Base-by-base conservation (phyloP, 2,329 filamentous ascomycete species). In the Aschersonia sp. region DNA sequence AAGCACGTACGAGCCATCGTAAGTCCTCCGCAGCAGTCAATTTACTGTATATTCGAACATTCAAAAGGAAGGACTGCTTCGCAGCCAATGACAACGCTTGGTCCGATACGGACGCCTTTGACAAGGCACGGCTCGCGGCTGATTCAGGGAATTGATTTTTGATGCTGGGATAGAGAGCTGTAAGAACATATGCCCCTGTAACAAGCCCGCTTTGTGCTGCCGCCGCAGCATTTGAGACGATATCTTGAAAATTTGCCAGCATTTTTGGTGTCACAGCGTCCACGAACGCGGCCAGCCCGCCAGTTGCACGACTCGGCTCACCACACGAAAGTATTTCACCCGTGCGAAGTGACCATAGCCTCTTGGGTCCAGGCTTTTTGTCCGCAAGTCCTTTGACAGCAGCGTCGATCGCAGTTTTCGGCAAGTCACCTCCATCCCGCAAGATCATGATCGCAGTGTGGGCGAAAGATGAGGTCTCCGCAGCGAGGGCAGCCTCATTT, bases 61-160 rank as follows among this genome's bases (percentile, higher is more conserved):
- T 95, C 5, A 97, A 72, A 22, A 97, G 69, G 61, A 94, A 92
- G 0, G 90, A 94, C 11, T 85, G 81, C 61, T 94, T 95, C 0
- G 86, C 81, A n/a, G 82, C 79, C 39, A 81, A 63, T 2, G 73
- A 72, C 50, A 94, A 71, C 9, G 79, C 78, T 55, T 87, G 80
- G 45, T 79, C 76, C 30, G 75, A 62, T 30, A 88, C 66, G 32
- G 77, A 69, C 30, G 77, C 72, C 57, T 84, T 83, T 29, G 76
- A 62, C 37, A 81, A 57, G 2, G 66, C 55, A 9, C 68, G 50
- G 30, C 63, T 63, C 12, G 63, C 62, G 4, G 73, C 58, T 42
- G 75, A 65, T 55, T 74, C 71, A 46, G 81, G 76, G 11, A 79
- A 68, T 39, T 73, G 69, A 30, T 70, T 69, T 48, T 78, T 66